Percentiles rank a stretch among this genome's conserved stretches.
phyloP scores from a whole-genome alignment of 1,284 basidiomycete species.

The Leccinum ponderosum region DNA sequence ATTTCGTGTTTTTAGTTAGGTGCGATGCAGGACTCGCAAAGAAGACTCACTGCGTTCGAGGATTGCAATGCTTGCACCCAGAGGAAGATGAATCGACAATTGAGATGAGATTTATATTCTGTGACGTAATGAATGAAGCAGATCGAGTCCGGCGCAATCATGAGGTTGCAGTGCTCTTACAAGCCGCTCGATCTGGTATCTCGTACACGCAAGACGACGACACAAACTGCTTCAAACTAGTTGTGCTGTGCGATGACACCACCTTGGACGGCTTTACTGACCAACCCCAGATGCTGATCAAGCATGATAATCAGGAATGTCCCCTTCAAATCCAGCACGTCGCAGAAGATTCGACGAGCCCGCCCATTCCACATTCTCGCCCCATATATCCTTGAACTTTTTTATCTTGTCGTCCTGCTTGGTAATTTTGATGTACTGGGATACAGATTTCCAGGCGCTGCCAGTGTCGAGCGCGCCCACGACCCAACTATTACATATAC shows the following conservation, averaged over 20 bases:
- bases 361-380: slow-evolving; percentile 15
- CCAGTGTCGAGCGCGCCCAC: slow-evolving; percentile 15
- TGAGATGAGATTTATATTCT: too few species aligned
- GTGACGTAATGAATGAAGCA: too few species aligned
- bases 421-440: slow-evolving; percentile 12
- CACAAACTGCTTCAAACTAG: background rate
- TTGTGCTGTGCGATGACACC: background rate
- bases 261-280: background rate
- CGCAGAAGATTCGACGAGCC: background rate
- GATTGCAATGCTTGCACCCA: too few species aligned
- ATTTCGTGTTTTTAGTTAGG: too few species aligned
- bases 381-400: slow-evolving; percentile 14
- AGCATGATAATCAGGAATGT: background rate
- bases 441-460: slow-evolving; percentile 18
- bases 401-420: background rate
- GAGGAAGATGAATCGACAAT: too few species aligned
- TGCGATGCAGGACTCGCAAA: too few species aligned
- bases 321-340: background rate
- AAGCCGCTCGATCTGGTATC: background rate
- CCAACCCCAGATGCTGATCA: slow-evolving; percentile 2
- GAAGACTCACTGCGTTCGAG: too few species aligned
- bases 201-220: too few species aligned
- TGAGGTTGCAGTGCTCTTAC: background rate
- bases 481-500: slow-evolving; percentile 12
- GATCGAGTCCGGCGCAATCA: too few species aligned